Conservation (phyloP, 257 asterid genomes). For the Penstemon eatonii region DNA sequence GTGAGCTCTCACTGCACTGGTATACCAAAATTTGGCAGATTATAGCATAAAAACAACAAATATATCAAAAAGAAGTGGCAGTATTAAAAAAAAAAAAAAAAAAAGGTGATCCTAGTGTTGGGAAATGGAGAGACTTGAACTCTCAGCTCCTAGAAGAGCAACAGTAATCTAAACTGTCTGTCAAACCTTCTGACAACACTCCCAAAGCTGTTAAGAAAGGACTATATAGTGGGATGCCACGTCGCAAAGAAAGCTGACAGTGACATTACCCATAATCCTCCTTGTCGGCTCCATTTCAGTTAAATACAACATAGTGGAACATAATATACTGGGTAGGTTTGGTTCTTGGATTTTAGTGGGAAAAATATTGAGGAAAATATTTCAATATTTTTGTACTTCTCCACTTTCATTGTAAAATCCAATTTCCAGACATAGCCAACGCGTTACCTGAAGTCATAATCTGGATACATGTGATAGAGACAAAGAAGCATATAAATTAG, state of each 20-base stretch:
- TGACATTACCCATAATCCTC: slow-evolving; percentile 98
- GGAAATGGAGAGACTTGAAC: slow-evolving; percentile 99
- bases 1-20: slow-evolving; percentile 96
- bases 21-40: slow-evolving; percentile 58
- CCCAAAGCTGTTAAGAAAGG: slow-evolving; percentile 76
- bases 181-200: slow-evolving; percentile 99
- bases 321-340: slow-evolving; percentile 36
- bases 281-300: slow-evolving; percentile 31
- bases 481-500: slow-evolving; percentile 88
- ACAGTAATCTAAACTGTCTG: slow-evolving; percentile 95
- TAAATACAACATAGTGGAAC: slow-evolving; percentile 26
- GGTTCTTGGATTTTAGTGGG: no score
- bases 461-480: slow-evolving; percentile 93
- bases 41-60: slow-evolving; percentile 30
- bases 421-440: no score
- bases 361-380: no score
- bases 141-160: slow-evolving; percentile 99
- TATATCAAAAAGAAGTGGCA: slow-evolving; percentile 24
- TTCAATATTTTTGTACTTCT: no score
- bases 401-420: no score
- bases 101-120: slow-evolving; percentile 40
- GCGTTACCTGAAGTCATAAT: slow-evolving; percentile 92
- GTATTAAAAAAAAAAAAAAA: slow-evolving; percentile 22
- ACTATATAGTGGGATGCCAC: slow-evolving; percentile 89
- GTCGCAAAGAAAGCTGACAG: slow-evolving; percentile 98